Conservation (phyloP, 371 early-diverging fungal species). For the Zychaea mexicana region DNA sequence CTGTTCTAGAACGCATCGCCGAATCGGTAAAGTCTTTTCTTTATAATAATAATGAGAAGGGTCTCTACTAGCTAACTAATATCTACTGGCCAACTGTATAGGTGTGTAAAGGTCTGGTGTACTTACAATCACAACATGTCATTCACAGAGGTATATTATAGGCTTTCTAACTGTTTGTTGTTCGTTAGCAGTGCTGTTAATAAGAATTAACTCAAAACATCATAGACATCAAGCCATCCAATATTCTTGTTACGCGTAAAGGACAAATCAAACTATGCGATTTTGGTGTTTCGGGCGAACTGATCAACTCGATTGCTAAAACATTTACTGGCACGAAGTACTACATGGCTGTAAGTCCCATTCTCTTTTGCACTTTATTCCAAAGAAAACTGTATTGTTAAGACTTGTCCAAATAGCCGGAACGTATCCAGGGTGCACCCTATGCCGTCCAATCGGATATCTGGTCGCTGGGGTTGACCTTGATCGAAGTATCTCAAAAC, state of each 20-base stretch:
- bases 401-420: too few relatives aligned
- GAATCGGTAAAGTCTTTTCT: conserved; percentile 59
- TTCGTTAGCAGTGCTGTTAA: not conserved
- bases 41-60: too few relatives aligned
- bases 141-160: conserved; percentile 76
- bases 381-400: too few relatives aligned
- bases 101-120: conserved; percentile 80
- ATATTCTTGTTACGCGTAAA: conserved; percentile 81
- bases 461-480: conserved; percentile 93
- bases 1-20: conserved; percentile 78
- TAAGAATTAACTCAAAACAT: not conserved
- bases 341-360: conserved; percentile 89
- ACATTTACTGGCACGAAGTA: conserved; percentile 96
- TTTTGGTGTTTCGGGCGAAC: conserved; percentile 93
- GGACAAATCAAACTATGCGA: conserved; percentile 96
- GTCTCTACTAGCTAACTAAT: too few relatives aligned
- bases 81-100: conserved; percentile 12
- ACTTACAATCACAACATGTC: conserved; percentile 75
- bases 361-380: not conserved
- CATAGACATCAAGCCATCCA: conserved; percentile 88
- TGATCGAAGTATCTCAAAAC: conserved; percentile 91
- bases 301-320: conserved; percentile 89
- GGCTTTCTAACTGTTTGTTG: not conserved
- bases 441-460: conserved; percentile 94
- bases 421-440: conserved; percentile 90